Base-by-base conservation (phyloP, 306 rosid species). In the Arachis stenosperma region DNA sequence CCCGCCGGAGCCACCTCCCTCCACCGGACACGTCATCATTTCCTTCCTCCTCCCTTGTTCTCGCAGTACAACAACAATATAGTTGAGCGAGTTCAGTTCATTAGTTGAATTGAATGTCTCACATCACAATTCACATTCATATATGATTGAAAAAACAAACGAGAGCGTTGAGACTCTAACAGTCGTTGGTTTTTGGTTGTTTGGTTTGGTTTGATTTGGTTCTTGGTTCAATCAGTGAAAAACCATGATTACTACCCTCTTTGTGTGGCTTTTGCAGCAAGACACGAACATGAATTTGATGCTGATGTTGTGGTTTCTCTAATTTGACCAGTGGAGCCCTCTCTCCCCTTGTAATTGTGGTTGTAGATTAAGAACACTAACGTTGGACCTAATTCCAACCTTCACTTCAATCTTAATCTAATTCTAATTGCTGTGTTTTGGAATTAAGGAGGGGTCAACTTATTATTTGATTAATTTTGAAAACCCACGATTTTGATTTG, bases 1-100 rank as follows among this genome's bases (percentile, higher is more conserved):
- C 42, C 75, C 80, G 12, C 82, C 78, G 61, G 86, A 79, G 70
- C 75, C 86, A 51, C 40, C 67, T 27, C 33, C 87, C 67, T 81
- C 83, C 61, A 81, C 70, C 0, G 48, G 51, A 52, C 71, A 81
- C 17, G 61, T 65, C 54, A 79, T 80, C 70, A 73, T 70, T 88
- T 91, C 85, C 37, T 33, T 33, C 37, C 37, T 33, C 4, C 4
- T 4, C 2, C 37, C 2, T 22, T 22, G 27, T 22, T 22, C 27
- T 22, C 27, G 27, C 27, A 22, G 27, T 22, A 22, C 27, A 22
- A 33, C 4, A 33, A 33, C 4, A 33, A 33, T 33, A 33, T 33
- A 33, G 37, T 22, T 22, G 27, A 22, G 27, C 27, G 27, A 22
- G 27, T 22, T 22, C 27, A 33, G 37, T 33, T 33, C 27, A 22